Percentiles rank a stretch among this genome's conserved stretches.
Conservation (phyloP, 768 basidiomycete genomes). For the Suillus fuscotomentosus region DNA sequence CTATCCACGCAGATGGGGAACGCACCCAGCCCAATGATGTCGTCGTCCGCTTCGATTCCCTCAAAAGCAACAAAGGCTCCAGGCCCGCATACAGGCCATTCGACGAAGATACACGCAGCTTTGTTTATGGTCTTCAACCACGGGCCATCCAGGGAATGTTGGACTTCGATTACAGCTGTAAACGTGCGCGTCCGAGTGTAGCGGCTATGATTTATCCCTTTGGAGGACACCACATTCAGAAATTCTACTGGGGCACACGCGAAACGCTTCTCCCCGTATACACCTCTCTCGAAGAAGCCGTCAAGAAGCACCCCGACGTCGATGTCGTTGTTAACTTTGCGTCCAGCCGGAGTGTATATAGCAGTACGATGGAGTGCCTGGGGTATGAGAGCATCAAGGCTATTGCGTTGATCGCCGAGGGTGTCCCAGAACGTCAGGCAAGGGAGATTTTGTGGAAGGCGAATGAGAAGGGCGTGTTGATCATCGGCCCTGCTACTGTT, state of each 20-base stretch:
- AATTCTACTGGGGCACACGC: slow-evolving; percentile 99
- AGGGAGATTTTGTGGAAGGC: slow-evolving; percentile 93
- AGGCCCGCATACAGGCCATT: slow-evolving; percentile 91
- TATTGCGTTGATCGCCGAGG: slow-evolving; percentile 96
- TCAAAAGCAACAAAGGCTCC: slow-evolving; percentile 69
- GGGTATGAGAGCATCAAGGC: slow-evolving; percentile 41
- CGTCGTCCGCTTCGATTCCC: slow-evolving; percentile 87
- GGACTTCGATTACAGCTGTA: slow-evolving; percentile 99
- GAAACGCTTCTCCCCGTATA: slow-evolving; percentile 98
- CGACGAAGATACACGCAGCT: slow-evolving; percentile 89
- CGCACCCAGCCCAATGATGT: slow-evolving; percentile 85
- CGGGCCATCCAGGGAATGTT: slow-evolving; percentile 98
- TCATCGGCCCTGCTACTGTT: slow-evolving; percentile 96
- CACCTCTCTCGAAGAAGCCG: slow-evolving; percentile 87
- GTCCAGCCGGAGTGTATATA: slow-evolving; percentile 89
- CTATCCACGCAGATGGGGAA: slow-evolving; percentile 74
- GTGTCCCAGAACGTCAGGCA: slow-evolving; percentile 97
- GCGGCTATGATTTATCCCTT: slow-evolving; percentile 99
- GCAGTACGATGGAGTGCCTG: slow-evolving; percentile 90
- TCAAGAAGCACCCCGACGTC: slow-evolving; percentile 92
- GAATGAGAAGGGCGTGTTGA: slow-evolving; percentile 80
- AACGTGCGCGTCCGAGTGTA: slow-evolving; percentile 85
- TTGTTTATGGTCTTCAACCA: slow-evolving; percentile 98
- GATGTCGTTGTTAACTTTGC: slow-evolving; percentile 99
- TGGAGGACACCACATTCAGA: slow-evolving; percentile 99